Evolutionary conservation across 106 monocot species (phyloP), one percentile per base, ranked within the genome.

Genomic region (Platanthera guangdongensis): DNA sequence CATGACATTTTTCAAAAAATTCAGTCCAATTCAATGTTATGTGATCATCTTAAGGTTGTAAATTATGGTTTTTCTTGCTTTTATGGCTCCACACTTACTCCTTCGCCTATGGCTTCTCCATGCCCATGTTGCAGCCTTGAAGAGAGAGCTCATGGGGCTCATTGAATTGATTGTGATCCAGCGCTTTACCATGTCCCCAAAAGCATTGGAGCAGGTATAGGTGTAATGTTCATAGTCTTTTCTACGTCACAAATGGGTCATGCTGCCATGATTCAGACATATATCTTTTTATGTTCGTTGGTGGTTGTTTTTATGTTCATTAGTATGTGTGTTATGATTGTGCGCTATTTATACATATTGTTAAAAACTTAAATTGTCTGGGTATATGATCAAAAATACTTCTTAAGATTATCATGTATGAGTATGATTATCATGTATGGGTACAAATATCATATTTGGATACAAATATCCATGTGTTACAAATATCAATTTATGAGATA

Each of bases 121-220:
- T 80, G 74, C 57, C 85, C 7, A 57, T 47, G 76, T 93, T 90
- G 52, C 87, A 93, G 0, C 92, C 92, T 72, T 90, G 78, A 60
- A 89, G 73, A 1, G 92, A 68, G 67, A 86, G 78, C 4, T 80
- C 82, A 72, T 87, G 87, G 25, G 92, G 89, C 64, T 93, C 92
- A 51, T 93, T 93, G 68, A 93, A 87, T 51, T n/a, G n/a, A n/a
- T n/a, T n/a, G 89, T 93, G 73, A 90, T 93, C 92, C 92, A 93
- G 52, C 88, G 83, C 79, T 89, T 93, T 75, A 93, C 92, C 84
- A 89, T 83, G 75, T 89, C 92, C 16, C 92, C 92, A 63, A 92
- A 92, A 18, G 80, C 86, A 71, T 87, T 69, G 75, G 87, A 92
- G 71, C 89, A 92, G 6, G 87, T 89, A 18, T 78, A 62, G 5